Conservation (phyloP, 1,284 basidiomycete genomes). For the Cystobasidium slooffiae region DNA sequence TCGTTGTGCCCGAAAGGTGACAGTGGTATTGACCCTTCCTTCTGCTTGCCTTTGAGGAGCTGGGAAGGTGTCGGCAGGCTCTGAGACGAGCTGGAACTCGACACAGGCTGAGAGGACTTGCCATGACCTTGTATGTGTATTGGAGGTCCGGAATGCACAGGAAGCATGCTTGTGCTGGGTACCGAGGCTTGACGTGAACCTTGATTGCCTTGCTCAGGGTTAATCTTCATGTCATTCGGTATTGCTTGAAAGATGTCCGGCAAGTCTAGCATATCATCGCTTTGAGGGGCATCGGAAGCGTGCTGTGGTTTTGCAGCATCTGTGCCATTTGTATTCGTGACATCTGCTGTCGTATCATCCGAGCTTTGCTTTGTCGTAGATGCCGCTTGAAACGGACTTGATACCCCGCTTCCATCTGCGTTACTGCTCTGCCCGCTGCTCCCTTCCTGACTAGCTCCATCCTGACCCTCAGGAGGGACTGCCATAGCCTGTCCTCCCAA, state of each 20-base stretch:
- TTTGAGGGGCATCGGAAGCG: too few species aligned
- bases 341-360: background rate
- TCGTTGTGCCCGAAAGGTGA: conserved; percentile 10
- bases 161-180: conserved; percentile 12
- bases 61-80: conserved; percentile 6
- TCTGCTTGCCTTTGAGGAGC: conserved; percentile 15
- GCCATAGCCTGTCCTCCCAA: background rate
- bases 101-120: background rate
- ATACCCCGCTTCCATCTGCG: conserved; percentile 6
- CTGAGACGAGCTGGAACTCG: conserved; percentile 6
- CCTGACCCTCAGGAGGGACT: conserved; percentile 2
- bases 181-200: background rate
- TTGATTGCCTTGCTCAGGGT: background rate
- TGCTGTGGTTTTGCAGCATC: background rate
- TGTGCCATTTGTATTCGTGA: background rate
- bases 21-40: conserved; percentile 7
- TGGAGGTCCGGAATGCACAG: background rate
- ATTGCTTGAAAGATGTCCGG: background rate
- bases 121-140: background rate
- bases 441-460: background rate
- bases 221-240: conserved; percentile 5
- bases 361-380: background rate
- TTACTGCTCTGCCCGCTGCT: background rate
- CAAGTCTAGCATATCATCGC: too few species aligned
- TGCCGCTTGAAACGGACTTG: conserved; percentile 5